Evolutionary conservation across 805 yeast genomes (phyloP), one percentile per base, ranked within the genome.

Genomic region (Sungouiella blattae): DNA sequence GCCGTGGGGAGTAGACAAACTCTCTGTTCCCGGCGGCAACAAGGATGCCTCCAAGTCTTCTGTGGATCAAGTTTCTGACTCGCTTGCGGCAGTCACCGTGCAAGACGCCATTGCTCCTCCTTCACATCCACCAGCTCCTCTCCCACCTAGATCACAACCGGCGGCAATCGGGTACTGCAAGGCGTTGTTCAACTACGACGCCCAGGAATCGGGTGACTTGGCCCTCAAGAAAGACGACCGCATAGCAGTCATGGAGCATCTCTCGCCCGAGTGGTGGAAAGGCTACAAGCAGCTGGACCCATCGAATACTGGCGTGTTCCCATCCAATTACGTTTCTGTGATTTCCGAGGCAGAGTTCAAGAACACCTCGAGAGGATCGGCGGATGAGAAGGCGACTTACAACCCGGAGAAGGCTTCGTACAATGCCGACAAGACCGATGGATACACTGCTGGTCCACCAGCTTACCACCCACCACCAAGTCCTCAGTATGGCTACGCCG

Each of bases 201-300:
- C 95, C 0, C 85, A 80, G 47, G 87, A 86, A 55, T 66, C 75
- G 1, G 91, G 80, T 22, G 98, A 91, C 58, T 64, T 91, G 49
- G 62, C 57, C 6, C 67, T 91, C 13, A 50, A 47, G 23, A 70
- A 64, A 25, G 97, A 94, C 36, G 91, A 83, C 43, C 78, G 73
- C 50, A 58, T 93, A 32, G 73, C 74, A 21, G 76, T 93, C 4
- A 37, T 77, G 5, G 95, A 88, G 54, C 84, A 78, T 50, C 69
- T 83, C 31, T 84, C 91, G 14, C 71, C 75, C 25, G 91, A 88
- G 53, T 91, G 98, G 98, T 88, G 93, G 85, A 83, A 77, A 54
- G 98, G 98, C 30, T 62, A 59, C 43, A 58, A 52, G 40, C 42
- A 50, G 28, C 63, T 66, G 12, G 56, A 70, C 28, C 44, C 58